phyloP scores from a whole-genome alignment of 441 rosid species.

The Euphorbia schlechtendalii region DNA sequence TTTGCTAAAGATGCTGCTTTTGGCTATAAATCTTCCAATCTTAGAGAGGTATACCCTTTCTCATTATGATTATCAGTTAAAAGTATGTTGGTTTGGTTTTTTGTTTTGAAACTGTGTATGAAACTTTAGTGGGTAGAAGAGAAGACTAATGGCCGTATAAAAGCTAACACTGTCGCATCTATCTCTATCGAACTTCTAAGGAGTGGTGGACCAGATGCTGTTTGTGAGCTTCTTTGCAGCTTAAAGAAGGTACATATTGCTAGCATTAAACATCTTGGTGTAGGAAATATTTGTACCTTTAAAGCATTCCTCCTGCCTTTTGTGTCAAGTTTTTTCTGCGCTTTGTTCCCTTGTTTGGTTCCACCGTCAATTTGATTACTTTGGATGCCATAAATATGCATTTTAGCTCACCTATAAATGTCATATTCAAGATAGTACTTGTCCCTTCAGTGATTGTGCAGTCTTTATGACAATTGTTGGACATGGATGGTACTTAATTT shows the following conservation, averaged over 20 bases:
- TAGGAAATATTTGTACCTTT: neutral
- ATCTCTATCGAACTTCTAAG: constrained; percentile 77
- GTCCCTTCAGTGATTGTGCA: neutral
- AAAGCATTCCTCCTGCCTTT: neutral
- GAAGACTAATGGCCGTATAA: constrained; percentile 67
- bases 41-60: constrained; percentile 53
- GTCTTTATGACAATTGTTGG: neutral
- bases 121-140: constrained; percentile 86
- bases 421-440: neutral
- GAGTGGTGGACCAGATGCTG: constrained; percentile 89
- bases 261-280: neutral
- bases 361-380: neutral
- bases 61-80: neutral
- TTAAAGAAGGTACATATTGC: constrained; percentile 60
- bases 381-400: neutral
- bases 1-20: constrained; percentile 95
- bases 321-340: too few species aligned
- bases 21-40: constrained; percentile 90
- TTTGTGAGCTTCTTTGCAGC: constrained; percentile 68
- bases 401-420: neutral
- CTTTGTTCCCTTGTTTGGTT: neutral
- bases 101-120: constrained; percentile 11
- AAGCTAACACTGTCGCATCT: constrained; percentile 62
- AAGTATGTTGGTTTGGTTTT: constrained; percentile 13
- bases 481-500: neutral